Conservation (phyloP, 148 eudicot genomes). For the Arctostaphylos glauca region DNA sequence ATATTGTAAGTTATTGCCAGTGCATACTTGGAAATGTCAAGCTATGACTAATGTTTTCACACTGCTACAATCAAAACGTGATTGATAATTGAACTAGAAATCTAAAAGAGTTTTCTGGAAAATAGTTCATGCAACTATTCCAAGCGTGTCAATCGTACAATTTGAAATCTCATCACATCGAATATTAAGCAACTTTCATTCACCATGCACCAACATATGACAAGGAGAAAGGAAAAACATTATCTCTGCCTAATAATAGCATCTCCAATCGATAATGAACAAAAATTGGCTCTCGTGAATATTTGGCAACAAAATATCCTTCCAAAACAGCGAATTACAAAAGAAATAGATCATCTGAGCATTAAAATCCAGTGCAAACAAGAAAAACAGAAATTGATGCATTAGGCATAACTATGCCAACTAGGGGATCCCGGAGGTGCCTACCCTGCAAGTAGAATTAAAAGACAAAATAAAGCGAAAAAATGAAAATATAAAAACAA, state of each 20-base stretch:
- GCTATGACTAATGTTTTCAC: not conserved
- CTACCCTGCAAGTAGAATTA: not conserved
- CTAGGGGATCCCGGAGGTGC: not conserved
- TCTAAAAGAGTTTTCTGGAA: not conserved
- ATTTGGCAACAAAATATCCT: not conserved
- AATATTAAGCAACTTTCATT: not conserved
- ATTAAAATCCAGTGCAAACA: not conserved
- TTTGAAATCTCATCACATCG: not conserved
- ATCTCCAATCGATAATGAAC: not conserved
- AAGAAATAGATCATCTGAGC: not conserved
- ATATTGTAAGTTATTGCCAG: not conserved
- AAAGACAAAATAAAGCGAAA: not conserved
- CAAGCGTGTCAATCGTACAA: not conserved
- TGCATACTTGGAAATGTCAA: not conserved
- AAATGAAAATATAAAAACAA: not conserved
- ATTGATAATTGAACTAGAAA: not conserved
- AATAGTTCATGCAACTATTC: not conserved
- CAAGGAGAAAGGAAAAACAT: not conserved
- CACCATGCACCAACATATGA: not conserved
- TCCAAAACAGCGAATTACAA: too few relatives aligned
- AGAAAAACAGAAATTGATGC: not conserved
- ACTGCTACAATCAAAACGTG: not conserved
- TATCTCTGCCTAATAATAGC: not conserved
- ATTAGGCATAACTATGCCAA: not conserved
- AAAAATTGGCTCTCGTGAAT: not conserved